Evolutionary conservation across 2,329 filamentous ascomycete genomes (phyloP).

Genomic region (Biscogniauxia mediterranea): DNA sequence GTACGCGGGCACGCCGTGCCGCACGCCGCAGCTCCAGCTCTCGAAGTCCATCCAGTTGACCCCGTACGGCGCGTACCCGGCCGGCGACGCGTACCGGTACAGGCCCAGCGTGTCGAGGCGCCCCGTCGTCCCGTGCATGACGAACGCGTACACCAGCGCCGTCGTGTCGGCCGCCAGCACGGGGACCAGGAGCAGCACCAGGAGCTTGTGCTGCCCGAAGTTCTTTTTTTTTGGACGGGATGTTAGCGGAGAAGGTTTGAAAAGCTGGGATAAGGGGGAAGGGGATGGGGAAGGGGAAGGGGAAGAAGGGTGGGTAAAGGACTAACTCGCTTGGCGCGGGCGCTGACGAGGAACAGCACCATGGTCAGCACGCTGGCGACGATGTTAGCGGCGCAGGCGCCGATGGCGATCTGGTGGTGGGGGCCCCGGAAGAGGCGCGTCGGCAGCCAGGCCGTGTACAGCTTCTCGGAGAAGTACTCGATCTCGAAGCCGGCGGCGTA

Average conservation of each 20-base stretch:
- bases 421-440: background rate
- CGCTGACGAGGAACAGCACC: background rate
- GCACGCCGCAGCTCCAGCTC: conserved; percentile 6
- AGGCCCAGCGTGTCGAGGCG: conserved; percentile 1
- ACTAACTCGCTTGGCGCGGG: background rate
- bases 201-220: conserved; percentile 3
- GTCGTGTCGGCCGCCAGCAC: conserved; percentile 1
- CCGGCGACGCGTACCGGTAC: background rate
- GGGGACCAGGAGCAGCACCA: background rate
- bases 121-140: conserved; percentile 2
- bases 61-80: background rate
- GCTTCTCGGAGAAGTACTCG: background rate
- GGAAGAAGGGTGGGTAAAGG: too few species aligned
- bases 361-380: background rate
- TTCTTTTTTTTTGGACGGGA: conserved; percentile 2
- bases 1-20: background rate
- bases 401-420: background rate
- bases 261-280: background rate
- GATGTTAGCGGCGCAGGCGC: background rate
- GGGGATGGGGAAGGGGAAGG: too few species aligned
- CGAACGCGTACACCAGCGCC: conserved; percentile 5
- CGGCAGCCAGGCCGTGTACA: background rate
- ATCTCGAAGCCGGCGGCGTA: conserved; percentile 1
- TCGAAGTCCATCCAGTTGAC: conserved; percentile 7
- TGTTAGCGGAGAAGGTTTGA: background rate